These are phyloP conservation scores for Dendrobium chrysotoxum DNA, from an alignment of 106 monocot species.

Conservation along the genomic window DNA sequence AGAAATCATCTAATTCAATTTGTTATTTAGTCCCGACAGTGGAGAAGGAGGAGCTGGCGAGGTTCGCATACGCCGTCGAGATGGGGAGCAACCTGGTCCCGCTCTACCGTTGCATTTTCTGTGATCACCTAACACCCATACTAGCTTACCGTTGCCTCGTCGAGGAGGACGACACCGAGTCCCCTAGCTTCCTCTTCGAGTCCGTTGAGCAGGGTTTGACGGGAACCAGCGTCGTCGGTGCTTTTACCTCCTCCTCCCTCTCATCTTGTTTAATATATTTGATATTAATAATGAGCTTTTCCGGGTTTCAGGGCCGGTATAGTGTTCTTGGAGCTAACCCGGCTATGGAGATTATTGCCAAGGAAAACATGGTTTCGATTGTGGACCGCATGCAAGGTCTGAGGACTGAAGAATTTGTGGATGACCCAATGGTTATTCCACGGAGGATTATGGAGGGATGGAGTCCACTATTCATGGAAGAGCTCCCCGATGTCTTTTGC, in stretches of 20 bases:
- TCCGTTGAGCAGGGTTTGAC: conserved; percentile 70
- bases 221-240: conserved; percentile 58
- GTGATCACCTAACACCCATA: conserved; percentile 64
- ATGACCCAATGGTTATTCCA: conserved; percentile 18
- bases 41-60: conserved; percentile 26
- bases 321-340: conserved; percentile 21
- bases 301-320: conserved; percentile 14
- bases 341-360: conserved; percentile 18
- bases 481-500: conserved; percentile 24
- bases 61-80: conserved; percentile 33
- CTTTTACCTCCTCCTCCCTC: neutral
- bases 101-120: conserved; percentile 51
- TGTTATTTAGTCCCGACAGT: conserved; percentile 3
- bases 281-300: neutral
- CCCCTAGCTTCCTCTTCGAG: conserved; percentile 92
- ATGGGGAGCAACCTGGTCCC: conserved; percentile 55
- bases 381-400: conserved; percentile 12
- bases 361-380: conserved; percentile 13
- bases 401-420: conserved; percentile 10
- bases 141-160: conserved; percentile 73
- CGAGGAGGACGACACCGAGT: conserved; percentile 52
- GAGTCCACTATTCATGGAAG: conserved; percentile 16
- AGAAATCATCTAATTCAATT: neutral
- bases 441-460: conserved; percentile 6
- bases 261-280: neutral